Percentiles rank a stretch among this genome's conserved stretches.
Conservation (phyloP, 768 basidiomycete genomes). For the Kondoa malvinella region DNA sequence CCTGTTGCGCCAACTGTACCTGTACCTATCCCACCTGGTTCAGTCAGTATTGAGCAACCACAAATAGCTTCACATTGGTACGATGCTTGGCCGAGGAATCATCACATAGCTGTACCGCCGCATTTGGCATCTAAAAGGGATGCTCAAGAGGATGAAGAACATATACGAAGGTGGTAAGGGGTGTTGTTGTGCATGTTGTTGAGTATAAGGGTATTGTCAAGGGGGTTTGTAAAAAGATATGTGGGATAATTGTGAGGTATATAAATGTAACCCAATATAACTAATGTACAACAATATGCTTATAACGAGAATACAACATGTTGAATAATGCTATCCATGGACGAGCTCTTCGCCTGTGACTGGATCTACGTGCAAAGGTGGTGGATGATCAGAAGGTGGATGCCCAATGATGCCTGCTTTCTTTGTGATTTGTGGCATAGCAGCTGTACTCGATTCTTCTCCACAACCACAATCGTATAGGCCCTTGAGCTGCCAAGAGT, state of each 20-base stretch:
- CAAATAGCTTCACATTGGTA: neutral
- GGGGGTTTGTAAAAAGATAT: no score
- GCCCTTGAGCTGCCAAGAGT: slow-evolving; percentile 10
- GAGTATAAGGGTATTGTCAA: no score
- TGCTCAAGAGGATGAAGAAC: slow-evolving; percentile 1
- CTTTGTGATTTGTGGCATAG: neutral
- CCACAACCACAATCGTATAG: slow-evolving; percentile 20
- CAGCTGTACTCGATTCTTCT: slow-evolving; percentile 7
- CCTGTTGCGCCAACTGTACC: neutral
- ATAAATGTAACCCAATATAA: no score
- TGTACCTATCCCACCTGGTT: neutral
- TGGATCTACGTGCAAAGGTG: neutral
- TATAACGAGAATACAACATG: neutral
- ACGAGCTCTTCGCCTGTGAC: slow-evolving; percentile 19
- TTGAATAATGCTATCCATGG: slow-evolving; percentile 5
- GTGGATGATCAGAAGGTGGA: neutral
- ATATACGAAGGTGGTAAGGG: neutral
- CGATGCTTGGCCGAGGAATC: neutral
- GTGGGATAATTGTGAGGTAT: no score
- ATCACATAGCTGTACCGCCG: neutral
- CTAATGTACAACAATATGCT: no score
- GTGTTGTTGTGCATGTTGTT: no score
- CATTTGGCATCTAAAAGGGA: slow-evolving; percentile 3
- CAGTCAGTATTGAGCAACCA: neutral
- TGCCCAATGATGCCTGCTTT: no score